Base-by-base conservation (phyloP, 2,329 filamentous ascomycete genomes). In the Fusarium abutilonis region DNA sequence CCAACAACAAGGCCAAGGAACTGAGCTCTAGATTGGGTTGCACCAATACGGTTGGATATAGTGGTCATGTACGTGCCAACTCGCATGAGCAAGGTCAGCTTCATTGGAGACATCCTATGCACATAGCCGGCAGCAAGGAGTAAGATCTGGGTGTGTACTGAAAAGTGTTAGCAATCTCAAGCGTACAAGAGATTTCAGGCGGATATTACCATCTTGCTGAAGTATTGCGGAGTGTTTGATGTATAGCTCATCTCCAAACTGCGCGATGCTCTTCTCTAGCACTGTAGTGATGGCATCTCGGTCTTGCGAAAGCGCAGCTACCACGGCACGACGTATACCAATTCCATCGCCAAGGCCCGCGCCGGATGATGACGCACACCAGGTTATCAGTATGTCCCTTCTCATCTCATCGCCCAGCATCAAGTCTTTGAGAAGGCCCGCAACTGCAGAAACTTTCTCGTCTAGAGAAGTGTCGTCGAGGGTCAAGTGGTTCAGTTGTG, bases 1-100 rank as follows among this genome's bases (percentile, higher is more conserved):
- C 92, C 95, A 29, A 97, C 87, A 3, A 91, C 82, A 87, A 99
- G 96, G 0, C 95, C 95, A 1, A 99, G 81, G 66, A 96, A 91
- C 15, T 93, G 86, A 14, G 91, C 88, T 64, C 88, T 84, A 7
- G 80, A 80, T 36, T 95, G 93, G 4, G 92, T 89, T 14, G 92
- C 85, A 11, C 87, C 86, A 7, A 99, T 85, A 21, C 93, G 86
- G 72, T 96, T 97, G 1, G 95, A 97, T 31, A 97, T 87, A 7
- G 89, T 84, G 61, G 85, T 88, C 44, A 97, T 81, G 70, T 96
- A 96, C 1, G 82, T 72, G 15, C 88, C 85, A 2, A 92, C 92
- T 49, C 90, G 87, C 48, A 91, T 83, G 29, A 93, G 79, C 58
- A 90, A 82, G 4, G 83, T 83, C 1, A 97, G 75, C 59, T 88